Conservation (phyloP, 495 filamentous ascomycete genomes). For the Penicillium subrubescens region DNA sequence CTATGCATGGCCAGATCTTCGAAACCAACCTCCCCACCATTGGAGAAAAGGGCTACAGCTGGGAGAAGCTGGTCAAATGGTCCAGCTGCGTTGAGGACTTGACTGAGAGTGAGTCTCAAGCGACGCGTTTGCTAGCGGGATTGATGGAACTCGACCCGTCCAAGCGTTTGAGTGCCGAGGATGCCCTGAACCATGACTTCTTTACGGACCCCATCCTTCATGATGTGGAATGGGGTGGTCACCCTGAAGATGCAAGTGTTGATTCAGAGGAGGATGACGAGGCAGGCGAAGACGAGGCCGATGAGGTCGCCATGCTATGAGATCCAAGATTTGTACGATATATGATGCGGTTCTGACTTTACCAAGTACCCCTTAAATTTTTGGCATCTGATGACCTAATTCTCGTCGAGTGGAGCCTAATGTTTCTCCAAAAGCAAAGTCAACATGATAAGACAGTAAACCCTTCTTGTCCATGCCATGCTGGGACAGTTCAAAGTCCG, state of each 20-base stretch:
- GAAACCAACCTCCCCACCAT: slow-evolving; percentile 91
- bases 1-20: slow-evolving; percentile 83
- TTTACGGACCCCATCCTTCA: slow-evolving; percentile 56
- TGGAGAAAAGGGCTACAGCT: slow-evolving; percentile 76
- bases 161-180: slow-evolving; percentile 56
- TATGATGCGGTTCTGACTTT: slow-evolving; percentile 25
- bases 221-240: slow-evolving; percentile 50
- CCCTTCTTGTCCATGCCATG: neutral
- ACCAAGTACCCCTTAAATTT: slow-evolving; percentile 6
- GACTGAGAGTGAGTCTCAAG: slow-evolving; percentile 52
- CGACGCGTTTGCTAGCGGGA: slow-evolving; percentile 62
- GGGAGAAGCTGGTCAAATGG: slow-evolving; percentile 95
- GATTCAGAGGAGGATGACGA: slow-evolving; percentile 44
- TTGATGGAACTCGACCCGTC: slow-evolving; percentile 62
- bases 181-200: slow-evolving; percentile 66
- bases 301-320: slow-evolving; percentile 51
- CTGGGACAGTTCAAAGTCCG: neutral
- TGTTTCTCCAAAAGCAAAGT: neutral
- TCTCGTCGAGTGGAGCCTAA: neutral
- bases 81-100: slow-evolving; percentile 60
- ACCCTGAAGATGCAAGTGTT: slow-evolving; percentile 40
- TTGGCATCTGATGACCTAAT: neutral
- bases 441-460: neutral
- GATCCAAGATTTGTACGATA: slow-evolving; percentile 30
- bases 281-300: slow-evolving; percentile 39